phyloP scores from a whole-genome alignment of 192 early-diverging fungal genomes.

The Backusella sp. region DNA sequence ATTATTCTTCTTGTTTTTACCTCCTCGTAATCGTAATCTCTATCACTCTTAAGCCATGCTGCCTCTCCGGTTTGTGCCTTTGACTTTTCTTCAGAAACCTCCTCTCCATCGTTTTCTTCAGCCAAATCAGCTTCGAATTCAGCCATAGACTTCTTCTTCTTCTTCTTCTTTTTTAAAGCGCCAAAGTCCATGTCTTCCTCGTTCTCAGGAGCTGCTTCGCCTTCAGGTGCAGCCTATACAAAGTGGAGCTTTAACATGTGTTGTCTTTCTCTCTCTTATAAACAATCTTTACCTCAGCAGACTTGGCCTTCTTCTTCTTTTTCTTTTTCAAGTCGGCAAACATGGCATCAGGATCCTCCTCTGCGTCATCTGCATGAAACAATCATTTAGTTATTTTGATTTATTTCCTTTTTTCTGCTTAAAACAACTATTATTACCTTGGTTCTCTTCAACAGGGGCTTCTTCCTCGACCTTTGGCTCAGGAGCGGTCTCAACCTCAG shows the following conservation, averaged over 20 bases:
- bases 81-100: conserved; percentile 44
- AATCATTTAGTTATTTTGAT: neutral
- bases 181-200: conserved; percentile 60
- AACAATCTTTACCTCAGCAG: conserved; percentile 21
- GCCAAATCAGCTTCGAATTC: conserved; percentile 82
- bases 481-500: conserved; percentile 33
- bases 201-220: conserved; percentile 41
- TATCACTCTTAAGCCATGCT: conserved; percentile 85
- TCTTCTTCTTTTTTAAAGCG: conserved; percentile 77
- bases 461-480: conserved; percentile 14
- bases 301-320: conserved; percentile 68
- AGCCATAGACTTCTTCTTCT: conserved; percentile 77
- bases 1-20: conserved; percentile 34
- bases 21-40: conserved; percentile 94
- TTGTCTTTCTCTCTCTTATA: neutral
- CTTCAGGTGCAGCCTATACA: conserved; percentile 45
- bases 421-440: neutral
- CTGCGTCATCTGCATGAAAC: conserved; percentile 28
- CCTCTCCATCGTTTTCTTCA: conserved; percentile 51
- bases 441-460: neutral
- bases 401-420: neutral
- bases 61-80: conserved; percentile 46
- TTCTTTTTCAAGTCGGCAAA: conserved; percentile 89
- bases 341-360: conserved; percentile 61
- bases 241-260: neutral